Base-by-base conservation (phyloP, 2,329 filamentous ascomycete genomes). In the Metarhizium album region DNA sequence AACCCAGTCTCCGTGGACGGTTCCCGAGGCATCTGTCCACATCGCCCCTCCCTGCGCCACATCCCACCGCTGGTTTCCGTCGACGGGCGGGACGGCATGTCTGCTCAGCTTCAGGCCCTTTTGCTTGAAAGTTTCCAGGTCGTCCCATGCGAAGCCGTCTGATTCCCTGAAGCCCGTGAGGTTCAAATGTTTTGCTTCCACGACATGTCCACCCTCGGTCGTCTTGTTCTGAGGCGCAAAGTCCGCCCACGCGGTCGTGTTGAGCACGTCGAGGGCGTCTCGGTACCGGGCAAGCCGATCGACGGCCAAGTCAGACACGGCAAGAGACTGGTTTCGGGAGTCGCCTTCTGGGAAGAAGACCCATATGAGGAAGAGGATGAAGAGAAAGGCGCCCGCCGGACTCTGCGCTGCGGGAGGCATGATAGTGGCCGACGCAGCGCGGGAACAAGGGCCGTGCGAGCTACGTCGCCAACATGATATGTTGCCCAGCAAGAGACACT, bases 1-100 rank as follows among this genome's bases (percentile, higher is more conserved):
- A 50, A 82, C 73, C 86, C 88, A 95, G 52, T 82, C 74, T n/a
- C 89, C 89, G 46, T 82, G 78, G 37, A 94, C 74, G 31, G 82
- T 82, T 4, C 89, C 87, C 2, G 87, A 90, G 5, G 86, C 78
- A 62, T 94, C 91, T 61, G 78, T 78, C 75, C 90, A 95, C n/a
- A 85, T 67, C 6, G 72, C 66, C 52, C 69, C 68, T 23, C 65
- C 66, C 57, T 67, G 51, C 50, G 62, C 64, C 35, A 57, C 56
- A 45, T 69, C 64, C 69, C 69, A 72, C 5, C 65, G 62, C 14
- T 70, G 69, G 35, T 72, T 63, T 2, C 69, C 66, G 2, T 68
- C 68, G 24, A 72, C 63, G 40, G 68, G 65, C 13, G 70, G 68
- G 42, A 72, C 70, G 4, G 75, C 76, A 59, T 78, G 74, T 48